These are phyloP conservation scores for Podaxis sp. DNA, from an alignment of 768 basidiomycete genomes.

Conservation along the genomic window DNA sequence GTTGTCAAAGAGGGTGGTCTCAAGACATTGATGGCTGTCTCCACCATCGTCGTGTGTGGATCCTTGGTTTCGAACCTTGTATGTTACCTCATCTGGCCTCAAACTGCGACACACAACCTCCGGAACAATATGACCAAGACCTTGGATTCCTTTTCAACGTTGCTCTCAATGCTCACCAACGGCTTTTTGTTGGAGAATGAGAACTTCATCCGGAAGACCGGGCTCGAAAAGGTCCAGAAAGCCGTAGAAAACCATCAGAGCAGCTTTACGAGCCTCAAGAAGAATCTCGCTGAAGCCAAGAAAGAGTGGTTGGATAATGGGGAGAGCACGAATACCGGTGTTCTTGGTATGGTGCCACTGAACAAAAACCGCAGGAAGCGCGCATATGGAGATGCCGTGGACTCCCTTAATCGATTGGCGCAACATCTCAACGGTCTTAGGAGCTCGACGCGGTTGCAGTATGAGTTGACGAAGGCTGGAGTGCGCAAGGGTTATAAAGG, in stretches of 20 bases:
- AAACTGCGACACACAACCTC: conserved; percentile 79
- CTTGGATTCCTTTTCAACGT: conserved; percentile 84
- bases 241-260: conserved; percentile 86
- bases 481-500: conserved; percentile 24
- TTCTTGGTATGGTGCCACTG: conserved; percentile 14
- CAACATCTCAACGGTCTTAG: conserved; percentile 92
- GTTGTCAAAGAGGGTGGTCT: conserved; percentile 90
- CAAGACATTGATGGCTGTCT: conserved; percentile 68
- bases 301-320: conserved; percentile 66
- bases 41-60: conserved; percentile 78
- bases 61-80: conserved; percentile 77
- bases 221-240: conserved; percentile 64
- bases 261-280: conserved; percentile 88
- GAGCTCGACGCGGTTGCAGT: conserved; percentile 81
- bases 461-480: conserved; percentile 71
- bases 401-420: conserved; percentile 83
- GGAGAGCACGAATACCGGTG: conserved; percentile 18
- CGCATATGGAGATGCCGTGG: conserved; percentile 86
- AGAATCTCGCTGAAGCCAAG: conserved; percentile 82
- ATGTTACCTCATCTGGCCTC: conserved; percentile 84
- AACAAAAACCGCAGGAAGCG: conserved; percentile 35
- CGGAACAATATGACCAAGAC: conserved; percentile 85
- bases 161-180: conserved; percentile 77
- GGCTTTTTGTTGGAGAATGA: conserved; percentile 83
- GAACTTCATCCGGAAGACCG: conserved; percentile 47